Base-by-base conservation (phyloP, 1,284 basidiomycete genomes). In the Veloporphyrellus conicus region DNA sequence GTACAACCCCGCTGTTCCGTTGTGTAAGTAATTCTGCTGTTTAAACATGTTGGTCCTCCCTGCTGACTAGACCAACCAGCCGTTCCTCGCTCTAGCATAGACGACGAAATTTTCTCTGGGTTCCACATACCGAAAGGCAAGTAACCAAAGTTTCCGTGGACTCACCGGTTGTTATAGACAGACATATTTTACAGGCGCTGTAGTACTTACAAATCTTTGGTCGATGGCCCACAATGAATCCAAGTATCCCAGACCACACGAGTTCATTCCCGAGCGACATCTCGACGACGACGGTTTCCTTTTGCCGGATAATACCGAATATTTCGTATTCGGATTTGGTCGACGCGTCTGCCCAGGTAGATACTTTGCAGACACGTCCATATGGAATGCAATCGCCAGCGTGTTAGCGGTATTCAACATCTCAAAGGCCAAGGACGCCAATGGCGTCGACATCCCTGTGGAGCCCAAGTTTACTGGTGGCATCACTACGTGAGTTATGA, bases 101-200 rank as follows among this genome's bases (percentile, higher is more conserved):
- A 47, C 6, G 41, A 47, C 15, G 51, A 47, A 15, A 9, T 50
- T n/a, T 53, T 46, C 16, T 6, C 15, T 4, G 48, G 44, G 12
- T 37, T 22, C 22, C 20, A n/a, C 14, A 23, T 37, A 8, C 35
- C 35, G 7, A 37, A 37, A 37, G 19, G 19, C 9, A 37, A 4
- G 20, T 15, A 12, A 18, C 7, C n/a, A 33, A 18, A 33, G 16
- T 36, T 8, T 31, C 12, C 20, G 19, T 20, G 10, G 18, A 9
- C 12, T 19, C 14, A 22, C 19, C 6, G 10, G 11, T n/a, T n/a
- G n/a, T 36, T 19, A 20, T 22, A 15, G 34, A 20, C 19, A 19
- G 32, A 18, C 11, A n/a, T 16, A 8, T 34, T 19, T 34, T 4
- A 11, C 22, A 37, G 35, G 35, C 14, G 15, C 35, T 23, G 14